These are phyloP conservation scores for Penicillium egyptiacum DNA, from an alignment of 495 filamentous ascomycete species.

Conservation along the genomic window DNA sequence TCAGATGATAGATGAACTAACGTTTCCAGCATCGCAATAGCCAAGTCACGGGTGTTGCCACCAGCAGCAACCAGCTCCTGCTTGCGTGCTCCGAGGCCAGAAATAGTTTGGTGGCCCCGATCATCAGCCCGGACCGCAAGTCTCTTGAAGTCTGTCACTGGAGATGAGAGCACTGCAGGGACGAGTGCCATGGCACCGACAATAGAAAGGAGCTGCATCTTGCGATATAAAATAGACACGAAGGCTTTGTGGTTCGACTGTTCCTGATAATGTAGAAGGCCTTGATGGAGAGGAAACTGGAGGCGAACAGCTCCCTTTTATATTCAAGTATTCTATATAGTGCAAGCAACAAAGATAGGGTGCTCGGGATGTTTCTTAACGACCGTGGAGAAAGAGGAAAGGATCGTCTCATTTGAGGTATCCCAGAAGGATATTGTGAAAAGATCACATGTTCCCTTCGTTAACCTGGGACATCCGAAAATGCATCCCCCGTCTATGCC, in stretches of 20 bases:
- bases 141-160: neutral
- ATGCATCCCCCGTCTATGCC: no score
- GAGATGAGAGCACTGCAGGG: conserved; percentile 10
- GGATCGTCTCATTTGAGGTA: neutral
- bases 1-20: conserved; percentile 5
- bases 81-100: conserved; percentile 40
- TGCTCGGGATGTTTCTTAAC: neutral
- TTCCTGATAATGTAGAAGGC: neutral
- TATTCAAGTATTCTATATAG: neutral
- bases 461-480: no score
- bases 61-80: conserved; percentile 32
- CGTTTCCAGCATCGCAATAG: conserved; percentile 48
- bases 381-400: neutral
- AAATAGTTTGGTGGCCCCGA: conserved; percentile 30
- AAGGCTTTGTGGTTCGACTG: neutral
- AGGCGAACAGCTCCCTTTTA: neutral
- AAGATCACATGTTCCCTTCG: no score
- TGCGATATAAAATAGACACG: neutral
- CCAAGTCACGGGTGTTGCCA: conserved; percentile 39
- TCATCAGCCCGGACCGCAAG: conserved; percentile 24
- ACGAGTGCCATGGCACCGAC: conserved; percentile 11
- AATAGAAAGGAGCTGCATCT: conserved; percentile 11
- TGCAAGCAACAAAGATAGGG: neutral
- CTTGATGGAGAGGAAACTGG: neutral
- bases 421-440: no score